Evolutionary conservation across 805 yeast genomes (phyloP).

Genomic region (Ogataea pilisensis): DNA sequence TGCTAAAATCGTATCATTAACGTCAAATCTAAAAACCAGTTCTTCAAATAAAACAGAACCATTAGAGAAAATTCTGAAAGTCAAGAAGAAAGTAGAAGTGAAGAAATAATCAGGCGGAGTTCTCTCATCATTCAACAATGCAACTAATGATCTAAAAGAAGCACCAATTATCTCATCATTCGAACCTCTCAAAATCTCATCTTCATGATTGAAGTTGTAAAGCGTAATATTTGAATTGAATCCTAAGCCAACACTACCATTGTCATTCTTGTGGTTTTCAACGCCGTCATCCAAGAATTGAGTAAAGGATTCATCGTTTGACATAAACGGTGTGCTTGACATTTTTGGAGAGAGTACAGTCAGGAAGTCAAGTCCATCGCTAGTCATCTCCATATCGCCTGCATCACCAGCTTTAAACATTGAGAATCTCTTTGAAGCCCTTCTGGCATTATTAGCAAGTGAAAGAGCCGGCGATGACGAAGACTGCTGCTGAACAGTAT

Average conservation of each 20-base stretch:
- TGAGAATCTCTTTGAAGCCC: constrained; percentile 42
- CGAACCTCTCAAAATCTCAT: constrained; percentile 49
- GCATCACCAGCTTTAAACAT: constrained; percentile 48
- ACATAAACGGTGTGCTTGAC: constrained; percentile 26
- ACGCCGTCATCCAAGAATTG: constrained; percentile 12
- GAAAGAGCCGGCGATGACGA: constrained; percentile 2
- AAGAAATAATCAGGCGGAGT: constrained; percentile 63
- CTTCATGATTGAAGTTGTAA: constrained; percentile 19
- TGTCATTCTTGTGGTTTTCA: constrained; percentile 4
- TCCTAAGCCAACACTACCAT: too few relatives aligned
- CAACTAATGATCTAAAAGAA: constrained; percentile 64
- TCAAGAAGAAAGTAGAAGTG: constrained; percentile 69
- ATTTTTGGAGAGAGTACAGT: constrained; percentile 26
- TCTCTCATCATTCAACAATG: constrained; percentile 62
- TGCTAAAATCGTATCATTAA: constrained; percentile 33
- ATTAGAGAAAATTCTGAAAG: constrained; percentile 67
- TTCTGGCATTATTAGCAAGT: constrained; percentile 7
- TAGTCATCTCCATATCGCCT: constrained; percentile 43
- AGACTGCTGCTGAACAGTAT: not conserved
- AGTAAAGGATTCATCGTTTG: constrained; percentile 22
- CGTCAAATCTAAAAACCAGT: constrained; percentile 62
- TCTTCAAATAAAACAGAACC: constrained; percentile 66
- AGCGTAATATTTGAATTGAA: too few relatives aligned
- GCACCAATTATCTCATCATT: constrained; percentile 60
- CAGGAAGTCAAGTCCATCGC: constrained; percentile 43